These are phyloP conservation scores for Solanum lycopersicoides DNA, from an alignment of 257 asterid species.

Conservation along the genomic window DNA sequence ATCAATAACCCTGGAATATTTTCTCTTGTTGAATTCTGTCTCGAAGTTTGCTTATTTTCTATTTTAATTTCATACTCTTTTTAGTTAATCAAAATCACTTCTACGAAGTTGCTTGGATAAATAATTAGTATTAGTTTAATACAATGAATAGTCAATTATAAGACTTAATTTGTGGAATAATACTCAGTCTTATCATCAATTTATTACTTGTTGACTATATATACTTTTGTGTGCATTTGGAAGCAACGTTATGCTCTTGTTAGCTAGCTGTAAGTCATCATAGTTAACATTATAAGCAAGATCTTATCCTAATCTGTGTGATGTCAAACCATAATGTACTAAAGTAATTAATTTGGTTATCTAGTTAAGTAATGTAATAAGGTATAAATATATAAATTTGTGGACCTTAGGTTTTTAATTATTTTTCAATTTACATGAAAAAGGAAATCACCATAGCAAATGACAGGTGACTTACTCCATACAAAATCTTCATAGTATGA, in stretches of 20 bases:
- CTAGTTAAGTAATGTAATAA: neutral
- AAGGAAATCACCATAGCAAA: neutral
- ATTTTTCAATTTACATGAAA: neutral
- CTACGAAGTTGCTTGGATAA: neutral
- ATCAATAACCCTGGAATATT: neutral
- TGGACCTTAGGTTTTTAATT: neutral
- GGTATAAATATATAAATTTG: neutral
- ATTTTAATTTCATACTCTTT: no score
- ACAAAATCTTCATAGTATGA: neutral
- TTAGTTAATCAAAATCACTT: neutral
- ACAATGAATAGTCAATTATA: neutral
- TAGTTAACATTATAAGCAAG: neutral
- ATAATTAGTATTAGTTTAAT: neutral
- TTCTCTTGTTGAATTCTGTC: neutral
- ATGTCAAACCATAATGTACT: slow-evolving; percentile 1
- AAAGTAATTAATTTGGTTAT: neutral
- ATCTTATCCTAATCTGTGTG: slow-evolving; percentile 7
- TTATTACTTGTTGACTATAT: neutral
- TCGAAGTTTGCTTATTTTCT: neutral
- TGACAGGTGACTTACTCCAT: neutral
- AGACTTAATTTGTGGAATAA: neutral
- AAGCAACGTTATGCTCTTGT: neutral
- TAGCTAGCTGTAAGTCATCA: neutral
- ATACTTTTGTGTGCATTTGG: neutral
- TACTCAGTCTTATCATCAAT: neutral